Conservation (phyloP, 2,329 filamentous ascomycete species). For the Aspergillus sp. region DNA sequence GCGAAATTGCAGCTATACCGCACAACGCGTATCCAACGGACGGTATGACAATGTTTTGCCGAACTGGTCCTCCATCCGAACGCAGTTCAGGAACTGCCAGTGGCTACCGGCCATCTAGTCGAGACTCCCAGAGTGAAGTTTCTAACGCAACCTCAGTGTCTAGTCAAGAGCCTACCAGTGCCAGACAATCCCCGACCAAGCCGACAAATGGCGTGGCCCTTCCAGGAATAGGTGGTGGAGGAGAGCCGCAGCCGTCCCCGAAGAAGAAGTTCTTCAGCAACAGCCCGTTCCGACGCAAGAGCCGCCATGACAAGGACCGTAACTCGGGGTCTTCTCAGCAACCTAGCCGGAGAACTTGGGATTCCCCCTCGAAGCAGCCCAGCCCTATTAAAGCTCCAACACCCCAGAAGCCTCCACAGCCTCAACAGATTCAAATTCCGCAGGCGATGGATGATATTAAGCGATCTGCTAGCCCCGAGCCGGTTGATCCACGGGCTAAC, state of each 20-base stretch:
- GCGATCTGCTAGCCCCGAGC: conserved; percentile 68
- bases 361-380: conserved; percentile 42
- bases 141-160: conserved; percentile 87
- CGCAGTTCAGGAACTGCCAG: conserved; percentile 64
- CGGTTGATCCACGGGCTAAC: conserved; percentile 86
- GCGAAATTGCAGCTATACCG: conserved; percentile 68
- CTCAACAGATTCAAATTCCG: conserved; percentile 11
- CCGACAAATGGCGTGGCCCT: conserved; percentile 39
- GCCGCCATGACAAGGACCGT: conserved; percentile 69
- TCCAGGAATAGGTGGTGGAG: conserved; percentile 48
- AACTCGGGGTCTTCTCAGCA: conserved; percentile 37
- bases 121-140: conserved; percentile 87
- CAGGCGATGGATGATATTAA: conserved; percentile 20
- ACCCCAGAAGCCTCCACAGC: conserved; percentile 10
- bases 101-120: conserved; percentile 73
- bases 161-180: conserved; percentile 76
- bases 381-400: conserved; percentile 44
- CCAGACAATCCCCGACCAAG: conserved; percentile 73
- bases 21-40: conserved; percentile 94
- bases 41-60: conserved; percentile 96
- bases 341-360: conserved; percentile 55
- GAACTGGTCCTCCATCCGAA: conserved; percentile 70
- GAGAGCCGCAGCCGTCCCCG: conserved; percentile 63
- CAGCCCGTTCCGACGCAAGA: conserved; percentile 90
- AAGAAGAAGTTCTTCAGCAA: conserved; percentile 85